A percentile compares a stretch with the other conserved stretches of the same genome.
These are phyloP conservation scores for Nicotiana undulata DNA, from an alignment of 257 asterid genomes.

Conservation along the genomic window DNA sequence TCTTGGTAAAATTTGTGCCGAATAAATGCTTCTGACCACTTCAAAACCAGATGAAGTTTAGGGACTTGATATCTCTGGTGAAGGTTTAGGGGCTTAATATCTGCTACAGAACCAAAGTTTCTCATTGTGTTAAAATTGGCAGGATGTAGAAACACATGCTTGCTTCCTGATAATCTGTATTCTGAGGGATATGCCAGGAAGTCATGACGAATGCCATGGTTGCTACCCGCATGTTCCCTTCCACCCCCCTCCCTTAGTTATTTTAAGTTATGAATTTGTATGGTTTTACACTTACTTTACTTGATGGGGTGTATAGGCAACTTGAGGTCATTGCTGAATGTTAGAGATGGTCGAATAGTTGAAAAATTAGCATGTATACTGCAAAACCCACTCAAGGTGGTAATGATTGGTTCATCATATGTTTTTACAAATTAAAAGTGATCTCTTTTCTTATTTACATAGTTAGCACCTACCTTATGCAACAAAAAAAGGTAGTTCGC, in stretches of 20 bases:
- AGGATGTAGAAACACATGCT: neutral
- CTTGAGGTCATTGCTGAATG: neutral
- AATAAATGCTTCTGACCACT: neutral
- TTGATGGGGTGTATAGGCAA: neutral
- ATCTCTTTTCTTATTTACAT: neutral
- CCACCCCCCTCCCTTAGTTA: neutral
- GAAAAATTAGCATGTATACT: neutral
- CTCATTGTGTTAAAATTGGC: neutral
- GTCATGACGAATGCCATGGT: neutral
- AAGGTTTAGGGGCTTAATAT: neutral
- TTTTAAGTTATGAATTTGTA: neutral
- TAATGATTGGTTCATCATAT: neutral
- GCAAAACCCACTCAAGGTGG: neutral
- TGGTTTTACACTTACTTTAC: neutral
- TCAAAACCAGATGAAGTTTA: neutral
- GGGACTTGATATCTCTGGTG: neutral
- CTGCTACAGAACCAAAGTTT: neutral
- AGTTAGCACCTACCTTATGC: neutral
- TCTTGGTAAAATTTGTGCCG: neutral
- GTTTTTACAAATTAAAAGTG: neutral
- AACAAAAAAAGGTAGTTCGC: too few species aligned
- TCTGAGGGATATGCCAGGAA: neutral
- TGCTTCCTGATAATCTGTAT: neutral
- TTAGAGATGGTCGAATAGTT: neutral
- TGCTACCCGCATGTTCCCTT: neutral